These are phyloP conservation scores for Myxozyma udenii DNA, from an alignment of 805 yeast genomes.

Conservation along the genomic window DNA sequence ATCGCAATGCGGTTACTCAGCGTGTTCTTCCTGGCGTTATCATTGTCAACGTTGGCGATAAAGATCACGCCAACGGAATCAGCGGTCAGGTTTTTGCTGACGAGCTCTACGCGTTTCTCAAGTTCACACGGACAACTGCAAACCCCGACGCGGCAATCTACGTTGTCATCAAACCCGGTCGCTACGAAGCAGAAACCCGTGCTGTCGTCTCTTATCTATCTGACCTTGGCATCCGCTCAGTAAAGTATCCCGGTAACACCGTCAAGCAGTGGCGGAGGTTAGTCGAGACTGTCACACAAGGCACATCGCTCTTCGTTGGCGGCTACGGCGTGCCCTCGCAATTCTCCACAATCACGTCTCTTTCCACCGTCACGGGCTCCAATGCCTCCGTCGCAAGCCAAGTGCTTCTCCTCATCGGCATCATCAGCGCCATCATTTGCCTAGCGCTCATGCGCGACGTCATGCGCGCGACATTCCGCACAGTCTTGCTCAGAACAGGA, in stretches of 20 bases:
- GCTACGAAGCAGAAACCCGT: conserved; percentile 10
- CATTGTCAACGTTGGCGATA: conserved; percentile 24
- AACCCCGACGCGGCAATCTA: conserved; percentile 19
- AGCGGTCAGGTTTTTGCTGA: conserved; percentile 11
- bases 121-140: conserved; percentile 7
- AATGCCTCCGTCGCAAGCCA: neutral
- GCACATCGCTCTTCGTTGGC: neutral
- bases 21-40: conserved; percentile 17
- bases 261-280: neutral
- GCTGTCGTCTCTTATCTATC: conserved; percentile 17
- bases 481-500: neutral
- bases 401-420: conserved; percentile 1
- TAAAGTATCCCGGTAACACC: neutral
- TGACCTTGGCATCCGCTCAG: neutral
- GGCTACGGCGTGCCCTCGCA: neutral
- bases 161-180: conserved; percentile 12
- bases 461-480: conserved; percentile 3
- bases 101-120: conserved; percentile 12
- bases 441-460: conserved; percentile 10
- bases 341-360: neutral
- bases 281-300: neutral
- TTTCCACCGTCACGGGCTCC: neutral
- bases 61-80: conserved; percentile 8
- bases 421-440: neutral
- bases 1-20: conserved; percentile 6